Base-by-base conservation (phyloP, 2,329 filamentous ascomycete genomes). In the Verticillium isaacii region DNA sequence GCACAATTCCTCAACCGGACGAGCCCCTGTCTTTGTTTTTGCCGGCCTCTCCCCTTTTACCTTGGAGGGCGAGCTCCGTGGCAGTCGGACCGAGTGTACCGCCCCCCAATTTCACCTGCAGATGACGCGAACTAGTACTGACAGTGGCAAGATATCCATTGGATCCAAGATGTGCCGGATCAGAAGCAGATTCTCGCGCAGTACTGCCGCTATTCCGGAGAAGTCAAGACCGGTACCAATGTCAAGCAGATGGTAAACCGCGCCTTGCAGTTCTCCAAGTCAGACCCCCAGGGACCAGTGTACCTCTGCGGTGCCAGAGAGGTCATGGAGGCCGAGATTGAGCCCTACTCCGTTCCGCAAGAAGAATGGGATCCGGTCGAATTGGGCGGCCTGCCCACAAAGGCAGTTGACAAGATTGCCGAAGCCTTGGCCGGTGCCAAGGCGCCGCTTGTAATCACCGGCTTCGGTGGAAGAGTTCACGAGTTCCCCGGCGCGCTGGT, bases 241-340 rank as follows among this genome's bases (percentile, higher is more conserved):
- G 85, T 93, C 65, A 93, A 93, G 78, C 90, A 94, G 77, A 87
- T 93, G 75, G 89, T 94, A 63, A 91, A 91, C 70, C 85, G 91
- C 2, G 91, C 91, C 0, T 73, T 93, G 63, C 89, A 89, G 64
- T 93, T 92, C 71, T 89, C 91, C 0, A 88, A 77, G 62, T 90
- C 85, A 57, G 87, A 89, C 62, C 91, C 91, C 0, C 82, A 87
- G 64, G 91, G 91, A 0, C 91, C 91, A 0, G 90, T 91, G 0
- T 93, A 94, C 67, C 78, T 94, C 5, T 83, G 82, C 59, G 90
- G 89, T 1, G 88, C 89, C 2, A 80, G 91, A 65, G 91, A 94
- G 74, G 85, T 90, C 2, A 91, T 94, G 87, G 89, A 92, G 72
- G 87, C 93, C 69, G 92, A 96, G 52, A 88, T 96, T 52, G 80